Evolutionary conservation across 257 asterid species (phyloP).

Genomic region (Solanum ossicruentum): DNA sequence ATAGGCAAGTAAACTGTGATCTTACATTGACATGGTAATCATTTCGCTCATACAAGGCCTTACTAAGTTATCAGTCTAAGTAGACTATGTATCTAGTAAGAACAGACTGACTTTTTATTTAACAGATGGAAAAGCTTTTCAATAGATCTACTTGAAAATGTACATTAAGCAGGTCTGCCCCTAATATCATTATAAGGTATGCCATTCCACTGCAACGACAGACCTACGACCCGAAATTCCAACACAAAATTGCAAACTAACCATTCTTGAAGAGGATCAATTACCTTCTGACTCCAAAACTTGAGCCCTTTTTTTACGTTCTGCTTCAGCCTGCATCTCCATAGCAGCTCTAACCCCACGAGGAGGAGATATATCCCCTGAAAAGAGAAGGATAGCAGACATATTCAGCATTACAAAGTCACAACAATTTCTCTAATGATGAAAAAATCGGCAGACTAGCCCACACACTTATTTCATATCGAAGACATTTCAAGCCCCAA

Average conservation of each 20-base stretch:
- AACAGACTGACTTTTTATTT: neutral
- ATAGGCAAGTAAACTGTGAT: neutral
- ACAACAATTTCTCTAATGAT: neutral
- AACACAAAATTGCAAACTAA: neutral
- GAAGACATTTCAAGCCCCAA: constrained; percentile 90
- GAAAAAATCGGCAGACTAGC: neutral
- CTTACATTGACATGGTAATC: neutral
- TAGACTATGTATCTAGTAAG: neutral
- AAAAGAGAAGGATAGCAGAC: neutral
- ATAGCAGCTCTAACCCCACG: constrained; percentile 79
- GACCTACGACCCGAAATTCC: neutral
- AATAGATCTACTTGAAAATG: neutral
- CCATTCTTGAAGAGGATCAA: neutral
- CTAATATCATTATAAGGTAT: neutral
- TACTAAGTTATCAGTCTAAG: neutral
- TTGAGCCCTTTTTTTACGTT: constrained; percentile 89
- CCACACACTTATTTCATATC: constrained; percentile 88
- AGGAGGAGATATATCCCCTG: constrained; percentile 95
- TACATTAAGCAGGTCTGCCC: neutral
- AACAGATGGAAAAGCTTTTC: neutral
- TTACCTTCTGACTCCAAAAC: constrained; percentile 87
- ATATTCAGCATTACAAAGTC: neutral
- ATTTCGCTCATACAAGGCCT: neutral
- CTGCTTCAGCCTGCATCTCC: constrained; percentile 99
- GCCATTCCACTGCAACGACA: neutral